phyloP scores from a whole-genome alignment of 306 rosid species.

The Ziziphus jujuba region DNA sequence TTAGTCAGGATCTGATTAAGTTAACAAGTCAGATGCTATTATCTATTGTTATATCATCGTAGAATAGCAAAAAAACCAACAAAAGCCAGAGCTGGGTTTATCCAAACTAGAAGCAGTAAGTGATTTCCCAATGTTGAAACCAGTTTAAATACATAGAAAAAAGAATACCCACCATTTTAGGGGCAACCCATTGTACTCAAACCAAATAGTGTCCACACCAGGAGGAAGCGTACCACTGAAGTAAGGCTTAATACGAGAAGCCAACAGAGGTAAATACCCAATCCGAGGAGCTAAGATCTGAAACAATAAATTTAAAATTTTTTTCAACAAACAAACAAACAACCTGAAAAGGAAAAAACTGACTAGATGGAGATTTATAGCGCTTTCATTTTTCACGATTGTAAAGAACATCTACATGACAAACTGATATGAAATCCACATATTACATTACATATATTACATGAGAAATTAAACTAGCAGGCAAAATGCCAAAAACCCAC shows the following conservation, averaged over 20 bases:
- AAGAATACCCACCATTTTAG: slow-evolving; percentile 65
- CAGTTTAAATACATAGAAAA: too few relatives aligned
- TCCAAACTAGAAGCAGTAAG: too few relatives aligned
- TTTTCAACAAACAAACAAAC: neutral
- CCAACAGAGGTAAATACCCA: slow-evolving; percentile 83
- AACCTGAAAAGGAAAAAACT: neutral
- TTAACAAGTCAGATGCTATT: neutral
- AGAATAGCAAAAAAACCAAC: too few relatives aligned
- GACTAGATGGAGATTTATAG: neutral
- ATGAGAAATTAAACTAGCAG: neutral
- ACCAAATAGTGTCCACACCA: slow-evolving; percentile 85
- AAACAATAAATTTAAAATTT: slow-evolving; percentile 5
- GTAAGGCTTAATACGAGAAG: slow-evolving; percentile 71
- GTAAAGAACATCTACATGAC: neutral
- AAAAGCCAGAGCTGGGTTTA: neutral
- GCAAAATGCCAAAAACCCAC: too few relatives aligned
- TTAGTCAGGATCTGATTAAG: neutral
- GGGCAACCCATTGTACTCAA: slow-evolving; percentile 86
- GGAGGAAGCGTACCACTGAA: slow-evolving; percentile 86
- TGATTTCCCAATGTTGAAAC: too few relatives aligned
- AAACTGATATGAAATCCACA: neutral
- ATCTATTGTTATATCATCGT: too few relatives aligned
- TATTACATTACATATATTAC: neutral
- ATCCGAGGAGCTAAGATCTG: slow-evolving; percentile 92
- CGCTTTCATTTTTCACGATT: neutral